Base-by-base conservation (phyloP, 495 filamentous ascomycete genomes). In the Cudoniella acicularis region DNA sequence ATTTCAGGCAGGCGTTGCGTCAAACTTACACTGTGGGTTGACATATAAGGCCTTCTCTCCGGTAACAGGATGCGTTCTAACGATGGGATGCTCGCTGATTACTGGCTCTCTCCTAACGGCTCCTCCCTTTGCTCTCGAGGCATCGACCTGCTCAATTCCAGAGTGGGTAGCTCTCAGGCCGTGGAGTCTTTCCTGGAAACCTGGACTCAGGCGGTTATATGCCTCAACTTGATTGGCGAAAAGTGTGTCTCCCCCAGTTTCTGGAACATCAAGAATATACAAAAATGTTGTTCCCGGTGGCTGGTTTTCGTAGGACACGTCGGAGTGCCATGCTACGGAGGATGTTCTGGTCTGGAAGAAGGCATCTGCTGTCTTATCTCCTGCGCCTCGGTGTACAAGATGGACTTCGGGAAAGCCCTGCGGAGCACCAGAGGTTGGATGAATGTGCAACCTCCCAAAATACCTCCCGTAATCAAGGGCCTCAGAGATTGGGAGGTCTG, bases 11-110 rank as follows among this genome's bases (percentile, higher is more conserved):
- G 26, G 18, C 18, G 6, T n/a, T n/a, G 1, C 20, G 70, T 24
- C 63, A 66, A 42, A 78, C 85, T 83, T 71, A 91, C 90, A 96
- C 70, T 93, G 88, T 9, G 87, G 86, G 67, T 95, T 96, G 46
- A 96, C 85, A 63, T 83, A 96, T 9, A 96, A 72, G 0, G 90
- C 89, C 73, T 95, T 96, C 76, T 95, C 89, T 10, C 92, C 88
- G 0, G 90, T 93, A 2, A 73, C 82, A 0, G 90, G 90, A 67
- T 94, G 90, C 1, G 88, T 92, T n/a, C 89, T 77, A 27, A 92
- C 77, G 54, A 96, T 66, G 1, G 90, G 90, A 69, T 96, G 91
- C 48, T 82, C 81, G 45, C 75, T 83, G 21, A 80, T 74, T 8
- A 92, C 83, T 0, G 89, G 88, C 65, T 91, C 87, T 40, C 89